A percentile compares a stretch with the other conserved stretches of the same genome.
Conservation (phyloP, 2,329 filamentous ascomycete species). For the Stagonosporopsis cucurbitacearum region DNA sequence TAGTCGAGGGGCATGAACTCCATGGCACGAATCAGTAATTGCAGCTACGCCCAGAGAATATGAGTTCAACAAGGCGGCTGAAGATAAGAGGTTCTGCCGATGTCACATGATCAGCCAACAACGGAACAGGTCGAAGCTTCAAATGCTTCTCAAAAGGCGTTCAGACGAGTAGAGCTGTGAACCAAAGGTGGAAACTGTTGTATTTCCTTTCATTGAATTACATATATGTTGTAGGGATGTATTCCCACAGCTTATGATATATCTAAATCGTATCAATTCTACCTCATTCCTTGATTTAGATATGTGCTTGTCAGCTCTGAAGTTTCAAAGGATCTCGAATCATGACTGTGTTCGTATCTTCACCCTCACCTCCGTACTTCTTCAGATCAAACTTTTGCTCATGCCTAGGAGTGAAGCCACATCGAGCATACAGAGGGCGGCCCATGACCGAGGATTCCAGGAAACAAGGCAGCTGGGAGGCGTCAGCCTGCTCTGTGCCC, state of each 20-base stretch:
- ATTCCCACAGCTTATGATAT: too few relatives aligned
- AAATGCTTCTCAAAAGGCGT: too few relatives aligned
- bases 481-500: constrained; percentile 51
- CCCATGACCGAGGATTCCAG: constrained; percentile 52
- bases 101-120: too few relatives aligned
- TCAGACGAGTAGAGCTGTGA: too few relatives aligned
- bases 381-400: constrained; percentile 34
- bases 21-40: background rate
- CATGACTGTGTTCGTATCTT: constrained; percentile 40
- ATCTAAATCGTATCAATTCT: background rate
- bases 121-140: too few relatives aligned
- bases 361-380: constrained; percentile 39
- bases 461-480: constrained; percentile 48
- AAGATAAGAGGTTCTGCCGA: too few relatives aligned
- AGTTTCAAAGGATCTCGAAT: constrained; percentile 29
- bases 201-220: too few relatives aligned
- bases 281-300: background rate
- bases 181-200: too few relatives aligned
- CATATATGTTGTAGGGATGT: too few relatives aligned
- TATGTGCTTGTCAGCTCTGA: background rate
- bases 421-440: constrained; percentile 48
- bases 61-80: too few relatives aligned
- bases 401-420: constrained; percentile 34
- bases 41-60: background rate
- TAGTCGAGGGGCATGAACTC: background rate